Conservation (phyloP, 108 stramenopile species). For the Mediolabrus comicus region DNA sequence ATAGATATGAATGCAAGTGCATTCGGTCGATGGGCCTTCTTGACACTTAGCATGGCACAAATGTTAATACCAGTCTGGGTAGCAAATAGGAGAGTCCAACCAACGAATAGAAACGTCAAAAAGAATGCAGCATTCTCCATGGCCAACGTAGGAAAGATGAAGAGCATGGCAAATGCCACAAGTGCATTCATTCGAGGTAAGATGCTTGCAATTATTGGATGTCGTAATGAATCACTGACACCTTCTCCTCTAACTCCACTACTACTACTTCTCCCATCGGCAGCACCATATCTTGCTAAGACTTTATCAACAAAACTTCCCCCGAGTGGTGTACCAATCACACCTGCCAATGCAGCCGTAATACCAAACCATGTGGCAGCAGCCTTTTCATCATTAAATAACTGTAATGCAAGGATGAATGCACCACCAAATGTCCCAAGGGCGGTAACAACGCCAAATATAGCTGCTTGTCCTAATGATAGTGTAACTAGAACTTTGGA, state of each 20-base stretch:
- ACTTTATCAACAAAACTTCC: slow-evolving; percentile 34
- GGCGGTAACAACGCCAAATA: slow-evolving; percentile 37
- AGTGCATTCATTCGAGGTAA: slow-evolving; percentile 39
- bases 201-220: slow-evolving; percentile 33
- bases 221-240: slow-evolving; percentile 28
- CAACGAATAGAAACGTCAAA: slow-evolving; percentile 40
- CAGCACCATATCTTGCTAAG: slow-evolving; percentile 15
- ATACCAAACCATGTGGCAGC: slow-evolving; percentile 43
- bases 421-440: slow-evolving; percentile 48
- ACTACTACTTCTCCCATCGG: background rate
- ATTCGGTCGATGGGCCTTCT: slow-evolving; percentile 44
- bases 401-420: slow-evolving; percentile 34
- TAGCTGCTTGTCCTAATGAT: slow-evolving; percentile 33
- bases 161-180: slow-evolving; percentile 17
- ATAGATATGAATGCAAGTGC: slow-evolving; percentile 45
- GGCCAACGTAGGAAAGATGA: slow-evolving; percentile 37
- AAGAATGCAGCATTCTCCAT: slow-evolving; percentile 44
- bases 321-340: slow-evolving; percentile 35
- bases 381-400: slow-evolving; percentile 37
- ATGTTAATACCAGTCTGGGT: slow-evolving; percentile 44
- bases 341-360: slow-evolving; percentile 35
- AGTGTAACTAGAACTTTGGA: slow-evolving; percentile 43
- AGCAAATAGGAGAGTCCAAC: slow-evolving; percentile 48
- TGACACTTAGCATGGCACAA: slow-evolving; percentile 41
- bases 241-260: slow-evolving; percentile 14